Conservation (phyloP, 2,329 filamentous ascomycete genomes). For the Domatiomyces catenatus region DNA sequence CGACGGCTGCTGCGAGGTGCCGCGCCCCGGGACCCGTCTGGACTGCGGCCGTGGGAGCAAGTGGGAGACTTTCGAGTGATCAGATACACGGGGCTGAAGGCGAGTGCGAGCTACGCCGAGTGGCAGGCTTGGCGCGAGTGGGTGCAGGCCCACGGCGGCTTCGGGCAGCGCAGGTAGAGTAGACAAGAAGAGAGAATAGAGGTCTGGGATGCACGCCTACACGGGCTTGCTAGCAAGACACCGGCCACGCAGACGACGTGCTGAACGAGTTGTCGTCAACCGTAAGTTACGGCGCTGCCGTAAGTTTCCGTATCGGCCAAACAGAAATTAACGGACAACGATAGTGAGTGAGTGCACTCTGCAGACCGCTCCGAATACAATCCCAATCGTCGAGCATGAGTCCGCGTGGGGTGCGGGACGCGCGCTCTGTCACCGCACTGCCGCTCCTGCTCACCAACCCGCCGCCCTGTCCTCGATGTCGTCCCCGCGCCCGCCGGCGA, state of each 20-base stretch:
- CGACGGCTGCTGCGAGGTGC: constrained; percentile 26
- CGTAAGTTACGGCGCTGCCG: too few relatives aligned
- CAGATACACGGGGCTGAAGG: constrained; percentile 74
- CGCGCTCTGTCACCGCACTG: constrained; percentile 3
- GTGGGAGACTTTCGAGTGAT: constrained; percentile 60
- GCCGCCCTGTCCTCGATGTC: background rate
- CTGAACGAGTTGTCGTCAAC: too few relatives aligned
- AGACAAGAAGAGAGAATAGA: background rate
- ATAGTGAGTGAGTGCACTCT: too few relatives aligned
- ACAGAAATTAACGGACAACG: too few relatives aligned
- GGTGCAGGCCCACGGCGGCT: constrained; percentile 32
- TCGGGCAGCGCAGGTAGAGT: background rate
- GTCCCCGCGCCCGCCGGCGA: background rate
- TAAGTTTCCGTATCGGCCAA: too few relatives aligned
- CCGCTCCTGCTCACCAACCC: constrained; percentile 3
- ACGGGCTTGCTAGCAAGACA: too few relatives aligned
- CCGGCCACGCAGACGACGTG: too few relatives aligned
- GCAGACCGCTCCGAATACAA: background rate
- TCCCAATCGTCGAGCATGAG: constrained; percentile 3
- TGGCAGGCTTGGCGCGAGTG: constrained; percentile 70
- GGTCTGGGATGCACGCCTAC: background rate
- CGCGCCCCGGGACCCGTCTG: constrained; percentile 17
- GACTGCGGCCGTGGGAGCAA: constrained; percentile 46
- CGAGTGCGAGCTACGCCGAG: constrained; percentile 52
- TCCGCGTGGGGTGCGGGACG: constrained; percentile 5